Conservation (phyloP, 208 protist species). For the Trypanosoma congolense region DNA sequence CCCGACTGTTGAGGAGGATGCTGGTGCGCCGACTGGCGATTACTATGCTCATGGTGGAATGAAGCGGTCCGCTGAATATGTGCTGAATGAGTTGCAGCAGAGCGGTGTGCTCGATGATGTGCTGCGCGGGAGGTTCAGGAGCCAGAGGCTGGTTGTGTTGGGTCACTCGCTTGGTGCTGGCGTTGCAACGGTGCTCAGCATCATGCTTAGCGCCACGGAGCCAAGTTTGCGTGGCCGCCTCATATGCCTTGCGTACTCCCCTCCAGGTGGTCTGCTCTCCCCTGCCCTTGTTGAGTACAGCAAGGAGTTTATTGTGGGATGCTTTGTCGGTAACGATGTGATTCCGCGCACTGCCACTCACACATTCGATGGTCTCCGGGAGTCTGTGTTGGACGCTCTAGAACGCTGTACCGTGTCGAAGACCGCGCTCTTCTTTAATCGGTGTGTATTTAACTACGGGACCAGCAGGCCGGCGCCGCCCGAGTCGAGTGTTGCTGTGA, state of each 20-base stretch:
- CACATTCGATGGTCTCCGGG: slow-evolving; percentile 72
- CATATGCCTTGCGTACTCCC: slow-evolving; percentile 72
- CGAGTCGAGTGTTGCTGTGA: slow-evolving; percentile 4
- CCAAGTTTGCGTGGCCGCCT: slow-evolving; percentile 47
- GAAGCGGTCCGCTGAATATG: slow-evolving; percentile 48
- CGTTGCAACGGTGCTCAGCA: slow-evolving; percentile 64
- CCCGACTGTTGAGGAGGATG: background rate
- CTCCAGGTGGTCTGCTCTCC: slow-evolving; percentile 71
- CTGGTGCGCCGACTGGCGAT: slow-evolving; percentile 22
- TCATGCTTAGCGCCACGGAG: slow-evolving; percentile 48
- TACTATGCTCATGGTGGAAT: slow-evolving; percentile 86
- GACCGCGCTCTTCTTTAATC: slow-evolving; percentile 57
- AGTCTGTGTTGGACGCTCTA: slow-evolving; percentile 69
- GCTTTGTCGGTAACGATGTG: slow-evolving; percentile 77
- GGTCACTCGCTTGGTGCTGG: slow-evolving; percentile 87
- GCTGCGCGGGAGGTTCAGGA: slow-evolving; percentile 28
- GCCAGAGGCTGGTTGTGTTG: slow-evolving; percentile 52
- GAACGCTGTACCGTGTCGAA: slow-evolving; percentile 55
- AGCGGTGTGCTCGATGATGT: slow-evolving; percentile 59
- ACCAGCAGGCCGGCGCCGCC: slow-evolving; percentile 25
- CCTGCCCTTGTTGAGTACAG: slow-evolving; percentile 63
- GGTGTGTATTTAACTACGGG: slow-evolving; percentile 26
- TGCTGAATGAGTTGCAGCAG: slow-evolving; percentile 45
- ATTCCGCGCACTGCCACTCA: slow-evolving; percentile 71
- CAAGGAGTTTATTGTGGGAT: slow-evolving; percentile 49